Conservation (phyloP, 1,284 basidiomycete genomes). For the Chondrostereum purpureum region DNA sequence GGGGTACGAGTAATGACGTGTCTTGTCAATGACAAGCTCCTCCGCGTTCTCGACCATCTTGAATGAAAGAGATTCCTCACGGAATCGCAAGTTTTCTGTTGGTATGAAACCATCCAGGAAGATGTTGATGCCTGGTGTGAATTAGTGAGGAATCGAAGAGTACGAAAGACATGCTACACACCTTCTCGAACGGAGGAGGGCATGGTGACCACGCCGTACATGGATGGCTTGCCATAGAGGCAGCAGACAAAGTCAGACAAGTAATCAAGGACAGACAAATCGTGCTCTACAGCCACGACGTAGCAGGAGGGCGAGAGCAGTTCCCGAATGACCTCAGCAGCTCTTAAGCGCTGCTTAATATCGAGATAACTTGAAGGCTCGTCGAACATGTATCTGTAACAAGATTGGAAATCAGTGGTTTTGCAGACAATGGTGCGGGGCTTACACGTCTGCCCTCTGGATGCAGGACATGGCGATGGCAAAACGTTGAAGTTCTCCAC, state of each 20-base stretch:
- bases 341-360: slow-evolving; percentile 87
- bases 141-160: slow-evolving; percentile 11
- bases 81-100: slow-evolving; percentile 96
- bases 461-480: slow-evolving; percentile 93
- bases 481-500: slow-evolving; percentile 94
- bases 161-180: slow-evolving; percentile 25
- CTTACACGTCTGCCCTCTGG: slow-evolving; percentile 82
- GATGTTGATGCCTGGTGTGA: slow-evolving; percentile 82
- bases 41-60: slow-evolving; percentile 95
- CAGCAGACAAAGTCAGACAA: slow-evolving; percentile 96
- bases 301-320: slow-evolving; percentile 80
- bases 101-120: slow-evolving; percentile 97
- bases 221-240: slow-evolving; percentile 92
- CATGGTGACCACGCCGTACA: slow-evolving; percentile 98
- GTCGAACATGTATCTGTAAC: slow-evolving; percentile 86
- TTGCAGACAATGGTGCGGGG: slow-evolving; percentile 12
- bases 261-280: slow-evolving; percentile 94
- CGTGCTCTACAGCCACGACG: slow-evolving; percentile 95
- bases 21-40: slow-evolving; percentile 78
- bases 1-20: slow-evolving; percentile 84
- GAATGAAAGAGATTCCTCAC: slow-evolving; percentile 89
- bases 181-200: slow-evolving; percentile 95
- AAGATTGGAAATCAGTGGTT: slow-evolving; percentile 4
- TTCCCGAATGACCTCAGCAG: slow-evolving; percentile 92
- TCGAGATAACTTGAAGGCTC: slow-evolving; percentile 97